These are phyloP conservation scores for Diaporthe batatas DNA, from an alignment of 2,329 filamentous ascomycete species.

Conservation along the genomic window DNA sequence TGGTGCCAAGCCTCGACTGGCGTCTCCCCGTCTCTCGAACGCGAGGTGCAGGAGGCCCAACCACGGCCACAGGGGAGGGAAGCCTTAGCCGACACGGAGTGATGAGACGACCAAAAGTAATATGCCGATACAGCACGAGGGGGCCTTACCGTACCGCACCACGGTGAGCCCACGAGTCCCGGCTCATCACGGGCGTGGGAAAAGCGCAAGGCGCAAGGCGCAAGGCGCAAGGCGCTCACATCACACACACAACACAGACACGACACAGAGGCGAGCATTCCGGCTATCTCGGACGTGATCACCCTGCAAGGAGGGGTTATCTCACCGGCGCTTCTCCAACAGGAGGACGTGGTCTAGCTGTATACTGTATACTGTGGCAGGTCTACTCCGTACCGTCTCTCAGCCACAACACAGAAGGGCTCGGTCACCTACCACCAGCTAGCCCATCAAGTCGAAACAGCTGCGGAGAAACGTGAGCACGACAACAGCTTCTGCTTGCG, in stretches of 20 bases:
- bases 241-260: too few relatives aligned
- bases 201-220: too few relatives aligned
- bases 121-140: background rate
- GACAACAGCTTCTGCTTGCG: conserved; percentile 6
- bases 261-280: background rate
- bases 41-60: conserved; percentile 3
- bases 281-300: conserved; percentile 13
- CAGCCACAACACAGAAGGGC: background rate
- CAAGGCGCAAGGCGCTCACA: too few relatives aligned
- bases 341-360: background rate
- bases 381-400: background rate
- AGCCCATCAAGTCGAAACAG: conserved; percentile 15
- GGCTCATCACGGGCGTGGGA: background rate
- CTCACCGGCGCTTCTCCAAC: background rate
- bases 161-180: background rate
- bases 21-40: background rate
- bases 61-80: background rate
- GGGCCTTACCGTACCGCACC: background rate
- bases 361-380: too few relatives aligned
- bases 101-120: background rate
- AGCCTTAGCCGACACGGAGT: background rate
- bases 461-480: conserved; percentile 21
- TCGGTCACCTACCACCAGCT: conserved; percentile 9
- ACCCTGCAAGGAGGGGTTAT: conserved; percentile 14
- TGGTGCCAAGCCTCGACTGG: background rate